A percentile compares a stretch with the other conserved stretches of the same genome.
phyloP scores from a whole-genome alignment of 176 grass and related monocot genomes.

The Zoysia pacifica region DNA sequence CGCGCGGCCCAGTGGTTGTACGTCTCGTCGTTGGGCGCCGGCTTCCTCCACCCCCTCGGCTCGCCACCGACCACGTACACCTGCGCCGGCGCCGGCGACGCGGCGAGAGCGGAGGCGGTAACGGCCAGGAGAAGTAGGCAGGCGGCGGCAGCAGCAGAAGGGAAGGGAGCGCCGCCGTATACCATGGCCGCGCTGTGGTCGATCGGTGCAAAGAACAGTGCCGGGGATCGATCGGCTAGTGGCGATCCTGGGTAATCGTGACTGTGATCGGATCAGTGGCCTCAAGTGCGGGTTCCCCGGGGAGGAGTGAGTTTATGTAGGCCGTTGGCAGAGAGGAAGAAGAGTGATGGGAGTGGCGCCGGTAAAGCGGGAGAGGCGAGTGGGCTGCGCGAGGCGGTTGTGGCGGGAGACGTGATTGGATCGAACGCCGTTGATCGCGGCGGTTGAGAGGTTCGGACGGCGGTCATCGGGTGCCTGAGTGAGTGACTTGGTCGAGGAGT shows the following conservation, averaged over 20 bases:
- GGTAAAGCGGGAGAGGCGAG: background rate
- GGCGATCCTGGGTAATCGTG: background rate
- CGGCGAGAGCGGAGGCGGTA: background rate
- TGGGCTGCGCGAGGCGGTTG: background rate
- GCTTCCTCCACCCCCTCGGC: slow-evolving; percentile 47
- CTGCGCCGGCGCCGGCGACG: background rate
- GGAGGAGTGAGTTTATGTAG: slow-evolving; percentile 21
- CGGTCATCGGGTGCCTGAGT: background rate
- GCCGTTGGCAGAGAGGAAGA: background rate
- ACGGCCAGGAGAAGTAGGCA: background rate
- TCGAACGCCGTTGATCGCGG: background rate
- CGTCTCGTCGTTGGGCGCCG: slow-evolving; percentile 42
- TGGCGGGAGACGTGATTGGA: background rate
- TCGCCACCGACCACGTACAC: slow-evolving; percentile 54
- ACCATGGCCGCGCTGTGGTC: slow-evolving; percentile 30
- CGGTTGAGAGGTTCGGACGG: background rate
- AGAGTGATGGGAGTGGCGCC: slow-evolving; percentile 5
- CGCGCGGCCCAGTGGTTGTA: slow-evolving; percentile 78
- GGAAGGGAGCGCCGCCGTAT: background rate
- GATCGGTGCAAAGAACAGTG: background rate
- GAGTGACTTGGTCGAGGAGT: slow-evolving; percentile 1
- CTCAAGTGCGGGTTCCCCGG: background rate
- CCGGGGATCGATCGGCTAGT: background rate
- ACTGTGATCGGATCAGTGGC: background rate
- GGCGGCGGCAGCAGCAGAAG: background rate